Base-by-base conservation (phyloP, 148 eudicot genomes). In the Polygonum aviculare region DNA sequence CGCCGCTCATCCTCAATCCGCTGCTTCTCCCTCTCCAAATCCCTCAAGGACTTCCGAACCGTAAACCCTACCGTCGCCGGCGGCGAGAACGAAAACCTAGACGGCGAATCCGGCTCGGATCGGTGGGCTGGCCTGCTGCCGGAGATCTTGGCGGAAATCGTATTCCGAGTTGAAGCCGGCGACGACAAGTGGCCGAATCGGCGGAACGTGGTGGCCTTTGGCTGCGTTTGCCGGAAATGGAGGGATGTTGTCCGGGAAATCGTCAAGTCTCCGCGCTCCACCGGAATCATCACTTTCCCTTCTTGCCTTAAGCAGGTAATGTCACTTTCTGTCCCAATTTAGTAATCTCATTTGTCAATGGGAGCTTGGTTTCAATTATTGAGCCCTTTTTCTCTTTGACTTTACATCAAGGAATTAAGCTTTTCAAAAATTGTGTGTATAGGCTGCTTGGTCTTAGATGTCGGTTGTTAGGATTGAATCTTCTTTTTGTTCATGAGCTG, bases 161-260 rank as follows among this genome's bases (percentile, higher is more conserved):
- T 94, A 51, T 77, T 77, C 41, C 81, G 98, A 3, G 90, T 92
- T 41, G 98, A 94, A 54, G 86, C 81, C 12, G 79, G 82, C 59
- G 97, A 92, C 10, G 98, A 90, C 11, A 82, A 79, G 78, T 94
- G 97, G 98, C 98, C 98, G 12, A 55, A 31, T 33, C 88, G 98
- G 0, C 82, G 85, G 35, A 85, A 86, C 82, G 91, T 94, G 52
- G 97, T 92, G 44, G 87, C 87, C 14, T 89, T 90, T 40, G 97
- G 83, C 44, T 90, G 95, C 41, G 97, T 92, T 33, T 94, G 98
- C 82, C 86, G 80, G 81, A 76, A 83, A 59, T 94, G 98, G 98
- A 86, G 97, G 33, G 89, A 85, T 59, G 85, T 90, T 70, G 83
- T 89, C 0, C 82, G 70, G 35, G 89, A 88, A 76, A 80, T 88